Evolutionary conservation across 2,329 filamentous ascomycete genomes (phyloP), one percentile per base, ranked within the genome.

Genomic region (Sclerotinia glacialis): DNA sequence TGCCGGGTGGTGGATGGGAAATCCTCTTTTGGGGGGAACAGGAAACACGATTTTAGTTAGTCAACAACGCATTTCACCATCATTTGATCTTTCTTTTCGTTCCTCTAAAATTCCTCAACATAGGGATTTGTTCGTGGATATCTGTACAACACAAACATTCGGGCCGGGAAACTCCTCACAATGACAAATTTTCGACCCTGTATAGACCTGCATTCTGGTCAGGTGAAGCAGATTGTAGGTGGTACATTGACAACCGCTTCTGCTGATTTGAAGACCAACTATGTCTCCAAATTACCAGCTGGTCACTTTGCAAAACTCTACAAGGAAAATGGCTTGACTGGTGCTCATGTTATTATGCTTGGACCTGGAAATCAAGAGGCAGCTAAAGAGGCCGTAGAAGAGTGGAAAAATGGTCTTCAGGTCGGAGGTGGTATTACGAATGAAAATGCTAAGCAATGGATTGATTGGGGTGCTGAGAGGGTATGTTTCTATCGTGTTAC

Each of bases 211-310:
- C 95, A 99, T 78, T 89, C 93, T n/a, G 95, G 95, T 18, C 89
- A 94, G 77, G 95, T 99, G 68, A 99, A 99, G 82, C 95, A 99
- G 79, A 99, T 99, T 73, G 93, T 99, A 50, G 95, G 95, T 72
- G 94, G 95, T 68, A 98, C 95, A 1, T 85, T 99, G 69, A 89
- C 90, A 79, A 85, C 85, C 76, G 78, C 83, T 11, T 85, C 85
- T 1, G 78, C 83, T 8, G 83, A 85, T 66, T 84, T 98, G 66
- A 90, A 92, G 80, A 98, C 94, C 58, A 99, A 99, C 79, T 93
- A 92, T 80, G 89, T 97, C 69, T 97, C 95, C 12, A 85, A 88
- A 59, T 88, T 94, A 69, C 90, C 93, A 12, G 87, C 95, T 2
- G 85, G 86, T 5, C 84, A 97, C 80, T 99, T 92, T 78, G 91